Conservation (phyloP, 768 basidiomycete genomes). For the Hirschioporus abietinus region DNA sequence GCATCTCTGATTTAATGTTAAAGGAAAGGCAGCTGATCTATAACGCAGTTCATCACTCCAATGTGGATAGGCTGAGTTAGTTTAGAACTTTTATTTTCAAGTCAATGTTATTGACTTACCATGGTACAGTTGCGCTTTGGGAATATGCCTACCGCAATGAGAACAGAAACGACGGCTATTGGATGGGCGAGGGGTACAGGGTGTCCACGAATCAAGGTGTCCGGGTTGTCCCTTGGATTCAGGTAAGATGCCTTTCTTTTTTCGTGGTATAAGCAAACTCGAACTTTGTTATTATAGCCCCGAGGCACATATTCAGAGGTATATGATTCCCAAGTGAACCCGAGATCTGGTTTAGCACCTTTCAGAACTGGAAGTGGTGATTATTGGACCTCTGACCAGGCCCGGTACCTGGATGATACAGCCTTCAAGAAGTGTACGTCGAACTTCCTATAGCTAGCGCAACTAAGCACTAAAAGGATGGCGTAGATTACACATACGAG, state of each 20-base stretch:
- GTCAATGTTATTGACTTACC: background rate
- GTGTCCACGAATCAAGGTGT: slow-evolving; percentile 5
- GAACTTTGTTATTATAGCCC: slow-evolving; percentile 7
- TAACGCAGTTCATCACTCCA: background rate
- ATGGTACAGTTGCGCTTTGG: slow-evolving; percentile 22
- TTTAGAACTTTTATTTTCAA: too few relatives aligned
- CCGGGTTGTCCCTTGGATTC: slow-evolving; percentile 17
- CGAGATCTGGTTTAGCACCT: slow-evolving; percentile 18
- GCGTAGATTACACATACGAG: slow-evolving; percentile 24
- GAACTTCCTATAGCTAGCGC: background rate
- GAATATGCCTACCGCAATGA: slow-evolving; percentile 23
- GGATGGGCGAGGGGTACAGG: slow-evolving; percentile 23
- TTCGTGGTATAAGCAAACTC: background rate
- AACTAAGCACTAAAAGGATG: background rate
- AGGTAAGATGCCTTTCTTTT: slow-evolving; percentile 12
- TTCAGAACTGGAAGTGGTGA: slow-evolving; percentile 20
- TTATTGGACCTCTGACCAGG: slow-evolving; percentile 22
- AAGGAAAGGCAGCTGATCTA: background rate
- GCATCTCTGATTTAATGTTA: background rate
- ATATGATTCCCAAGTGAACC: slow-evolving; percentile 19
- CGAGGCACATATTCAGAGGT: slow-evolving; percentile 20
- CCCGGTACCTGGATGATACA: slow-evolving; percentile 19
- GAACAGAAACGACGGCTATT: slow-evolving; percentile 12
- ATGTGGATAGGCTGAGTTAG: background rate
- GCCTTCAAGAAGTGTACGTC: slow-evolving; percentile 16